Base-by-base conservation (phyloP, 495 filamentous ascomycete genomes). In the Penicillium paradoxum region DNA sequence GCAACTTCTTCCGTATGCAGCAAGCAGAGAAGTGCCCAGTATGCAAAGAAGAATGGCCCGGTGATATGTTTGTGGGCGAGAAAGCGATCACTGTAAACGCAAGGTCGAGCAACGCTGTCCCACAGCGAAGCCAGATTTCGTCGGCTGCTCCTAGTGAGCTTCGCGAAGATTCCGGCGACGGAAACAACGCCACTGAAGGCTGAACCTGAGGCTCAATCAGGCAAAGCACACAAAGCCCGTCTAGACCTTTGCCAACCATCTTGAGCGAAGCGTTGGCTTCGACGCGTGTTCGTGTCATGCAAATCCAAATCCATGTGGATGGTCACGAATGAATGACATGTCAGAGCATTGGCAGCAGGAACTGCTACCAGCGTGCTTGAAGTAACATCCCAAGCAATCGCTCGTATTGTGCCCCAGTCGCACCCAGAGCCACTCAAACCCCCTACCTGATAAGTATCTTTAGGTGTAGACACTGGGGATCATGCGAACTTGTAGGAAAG, bases 51-150 rank as follows among this genome's bases (percentile, higher is more conserved):
- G 72, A 73, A 1, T 97, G 93, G 93, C 76, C 74, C 9, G 90
- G 89, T 4, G 69, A 83, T 32, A 76, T 83, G 42, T 89, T 78
- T 53, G 93, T 97, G 3, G 93, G 95, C 0, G 89, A 97, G 73
- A 78, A 81, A 60, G 92, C 89, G 0, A 79, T 79, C 18, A 68
- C 63, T 18, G 60, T 68, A 18, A 64, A 65, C 10, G 53, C 54
- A 24, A 65, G 67, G 49, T 61, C 72, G 48, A 71, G 65, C 24
- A 55, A 42, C 6, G 63, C 60, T 48, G 49, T 40, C 3, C 62
- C 57, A 41, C 59, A 46, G 6, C 40, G 27, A 18, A 63, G 51
- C 11, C 49, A 21, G 9, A 42, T 46, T 11, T 51, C 43, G 3
- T 32, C 55, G 11, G 63, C 50, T 33, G 25, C 47, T 6, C 53